These are phyloP conservation scores for Pestalotiopsis sp. DNA, from an alignment of 2,329 filamentous ascomycete genomes.

Conservation along the genomic window DNA sequence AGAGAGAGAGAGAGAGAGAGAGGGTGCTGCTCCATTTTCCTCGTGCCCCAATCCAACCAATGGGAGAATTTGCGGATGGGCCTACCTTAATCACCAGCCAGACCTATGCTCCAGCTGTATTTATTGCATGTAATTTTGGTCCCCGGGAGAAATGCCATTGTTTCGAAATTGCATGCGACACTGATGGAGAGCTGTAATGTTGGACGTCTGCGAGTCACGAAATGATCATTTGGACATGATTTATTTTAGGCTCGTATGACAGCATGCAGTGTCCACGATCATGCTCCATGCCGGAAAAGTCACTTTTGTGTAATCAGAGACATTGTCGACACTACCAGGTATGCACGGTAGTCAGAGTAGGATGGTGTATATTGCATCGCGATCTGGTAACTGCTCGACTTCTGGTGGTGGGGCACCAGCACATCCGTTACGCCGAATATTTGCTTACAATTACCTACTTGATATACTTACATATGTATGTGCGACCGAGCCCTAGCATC, in stretches of 20 bases:
- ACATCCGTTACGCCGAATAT: neutral
- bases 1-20: neutral
- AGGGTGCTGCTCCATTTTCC: neutral
- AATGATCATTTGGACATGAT: neutral
- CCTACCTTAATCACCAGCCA: neutral
- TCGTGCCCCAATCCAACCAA: neutral
- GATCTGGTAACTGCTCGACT: neutral
- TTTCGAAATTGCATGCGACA: neutral
- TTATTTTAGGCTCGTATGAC: neutral
- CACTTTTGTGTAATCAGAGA: neutral
- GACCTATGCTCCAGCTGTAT: neutral
- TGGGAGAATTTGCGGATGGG: neutral
- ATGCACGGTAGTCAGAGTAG: too few species aligned
- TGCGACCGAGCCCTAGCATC: neutral
- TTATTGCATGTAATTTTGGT: neutral
- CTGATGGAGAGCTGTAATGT: neutral
- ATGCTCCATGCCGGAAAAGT: neutral
- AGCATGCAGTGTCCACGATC: neutral
- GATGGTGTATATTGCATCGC: too few species aligned
- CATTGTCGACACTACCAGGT: neutral
- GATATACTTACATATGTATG: neutral
- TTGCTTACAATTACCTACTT: neutral
- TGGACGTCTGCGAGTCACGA: neutral
- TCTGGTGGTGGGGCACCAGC: neutral
- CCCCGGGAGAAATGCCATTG: neutral